Evolutionary conservation across 1,284 basidiomycete species (phyloP).

Genomic region (Ceratorhiza oryzae-sativae): DNA sequence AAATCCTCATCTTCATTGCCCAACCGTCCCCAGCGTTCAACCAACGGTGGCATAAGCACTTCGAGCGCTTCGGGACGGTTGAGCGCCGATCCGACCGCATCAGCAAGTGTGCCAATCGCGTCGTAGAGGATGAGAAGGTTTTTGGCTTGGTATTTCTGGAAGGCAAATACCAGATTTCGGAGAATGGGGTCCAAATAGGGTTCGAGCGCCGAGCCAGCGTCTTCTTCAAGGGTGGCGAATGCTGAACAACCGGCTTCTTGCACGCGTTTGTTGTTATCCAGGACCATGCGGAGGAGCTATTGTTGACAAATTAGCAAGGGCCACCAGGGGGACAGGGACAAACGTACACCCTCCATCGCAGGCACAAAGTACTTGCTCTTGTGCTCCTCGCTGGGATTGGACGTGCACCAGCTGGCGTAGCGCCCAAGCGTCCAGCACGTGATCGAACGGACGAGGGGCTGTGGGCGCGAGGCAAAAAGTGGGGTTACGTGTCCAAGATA

Average conservation of each 20-base stretch:
- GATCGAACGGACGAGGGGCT: slow-evolving; percentile 97
- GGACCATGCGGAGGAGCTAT: slow-evolving; percentile 94
- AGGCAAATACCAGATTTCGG: slow-evolving; percentile 93
- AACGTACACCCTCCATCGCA: slow-evolving; percentile 94
- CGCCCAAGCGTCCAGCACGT: slow-evolving; percentile 99
- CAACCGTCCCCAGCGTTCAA: slow-evolving; percentile 87
- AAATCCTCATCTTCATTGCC: slow-evolving; percentile 92
- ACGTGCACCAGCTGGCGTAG: slow-evolving; percentile 96
- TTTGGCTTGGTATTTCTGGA: slow-evolving; percentile 99
- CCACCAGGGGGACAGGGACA: neutral
- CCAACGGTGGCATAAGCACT: slow-evolving; percentile 95
- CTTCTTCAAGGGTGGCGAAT: slow-evolving; percentile 98
- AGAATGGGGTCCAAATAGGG: slow-evolving; percentile 96
- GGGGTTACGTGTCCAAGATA: neutral
- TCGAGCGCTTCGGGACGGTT: slow-evolving; percentile 89
- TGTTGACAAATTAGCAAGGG: neutral
- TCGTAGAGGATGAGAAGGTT: slow-evolving; percentile 99
- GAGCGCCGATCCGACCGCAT: slow-evolving; percentile 90
- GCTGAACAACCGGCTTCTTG: slow-evolving; percentile 99
- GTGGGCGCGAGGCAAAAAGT: slow-evolving; percentile 35
- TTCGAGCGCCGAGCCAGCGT: slow-evolving; percentile 87
- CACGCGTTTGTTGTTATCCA: slow-evolving; percentile 98
- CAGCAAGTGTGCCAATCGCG: slow-evolving; percentile 96
- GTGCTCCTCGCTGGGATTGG: slow-evolving; percentile 82
- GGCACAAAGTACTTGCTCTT: slow-evolving; percentile 92